These are phyloP conservation scores for Dactylella cylindrospora DNA, from an alignment of 2,329 filamentous ascomycete species.

Conservation along the genomic window DNA sequence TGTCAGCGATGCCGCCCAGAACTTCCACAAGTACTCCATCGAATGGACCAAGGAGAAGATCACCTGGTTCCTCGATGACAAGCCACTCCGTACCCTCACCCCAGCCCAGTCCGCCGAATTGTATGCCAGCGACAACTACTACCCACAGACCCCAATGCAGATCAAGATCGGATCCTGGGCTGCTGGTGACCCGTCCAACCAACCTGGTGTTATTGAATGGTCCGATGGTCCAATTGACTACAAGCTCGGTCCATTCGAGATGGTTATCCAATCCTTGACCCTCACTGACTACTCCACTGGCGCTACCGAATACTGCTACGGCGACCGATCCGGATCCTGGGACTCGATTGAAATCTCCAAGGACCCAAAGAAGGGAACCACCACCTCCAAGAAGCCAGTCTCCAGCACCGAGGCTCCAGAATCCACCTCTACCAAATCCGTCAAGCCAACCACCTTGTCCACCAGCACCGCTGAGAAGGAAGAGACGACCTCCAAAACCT, in stretches of 20 bases:
- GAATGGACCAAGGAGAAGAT: conserved; percentile 88
- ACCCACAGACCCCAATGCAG: conserved; percentile 94
- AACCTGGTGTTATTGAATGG: conserved; percentile 70
- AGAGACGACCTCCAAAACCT: background rate
- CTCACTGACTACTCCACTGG: conserved; percentile 94
- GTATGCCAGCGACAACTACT: conserved; percentile 53
- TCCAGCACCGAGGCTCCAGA: conserved; percentile 7
- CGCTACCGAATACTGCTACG: conserved; percentile 75
- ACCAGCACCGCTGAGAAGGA: conserved; percentile 7
- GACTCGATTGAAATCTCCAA: conserved; percentile 66
- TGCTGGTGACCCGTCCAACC: conserved; percentile 80
- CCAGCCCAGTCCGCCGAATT: conserved; percentile 59
- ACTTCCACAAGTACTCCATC: conserved; percentile 82
- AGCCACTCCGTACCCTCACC: conserved; percentile 73
- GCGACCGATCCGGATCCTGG: conserved; percentile 73
- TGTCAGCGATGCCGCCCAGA: conserved; percentile 67
- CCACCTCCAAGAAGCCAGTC: conserved; percentile 14
- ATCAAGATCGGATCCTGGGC: conserved; percentile 91
- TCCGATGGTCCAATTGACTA: conserved; percentile 85
- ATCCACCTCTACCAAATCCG: conserved; percentile 5
- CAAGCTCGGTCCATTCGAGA: conserved; percentile 75
- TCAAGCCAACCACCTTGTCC: conserved; percentile 15
- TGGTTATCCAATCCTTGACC: conserved; percentile 74
- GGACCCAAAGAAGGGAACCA: conserved; percentile 14
- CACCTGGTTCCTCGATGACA: conserved; percentile 80